Conservation (phyloP, 106 monocot genomes). For the Dendrobium nobile region DNA sequence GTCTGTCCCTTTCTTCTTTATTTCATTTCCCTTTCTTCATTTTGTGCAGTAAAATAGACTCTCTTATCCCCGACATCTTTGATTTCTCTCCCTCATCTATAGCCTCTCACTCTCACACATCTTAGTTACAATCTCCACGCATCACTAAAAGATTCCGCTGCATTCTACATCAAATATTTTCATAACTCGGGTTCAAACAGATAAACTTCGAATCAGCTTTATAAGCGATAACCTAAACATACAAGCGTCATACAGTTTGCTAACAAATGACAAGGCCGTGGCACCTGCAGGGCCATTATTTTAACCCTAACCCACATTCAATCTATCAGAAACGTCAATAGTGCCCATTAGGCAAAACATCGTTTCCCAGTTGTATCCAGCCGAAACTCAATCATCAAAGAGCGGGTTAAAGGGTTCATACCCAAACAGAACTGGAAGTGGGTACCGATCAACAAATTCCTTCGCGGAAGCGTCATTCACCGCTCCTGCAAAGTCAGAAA, state of each 20-base stretch:
- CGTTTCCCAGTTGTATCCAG: neutral
- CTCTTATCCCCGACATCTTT: too few species aligned
- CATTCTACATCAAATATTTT: too few species aligned
- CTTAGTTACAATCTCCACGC: too few species aligned
- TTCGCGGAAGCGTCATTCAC: conserved; percentile 49
- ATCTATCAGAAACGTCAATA: neutral
- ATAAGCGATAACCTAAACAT: neutral
- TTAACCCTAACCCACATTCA: neutral
- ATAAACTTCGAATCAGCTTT: neutral
- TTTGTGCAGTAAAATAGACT: too few species aligned
- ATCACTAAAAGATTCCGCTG: too few species aligned
- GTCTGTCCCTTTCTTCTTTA: too few species aligned
- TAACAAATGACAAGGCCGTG: neutral
- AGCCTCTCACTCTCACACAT: too few species aligned
- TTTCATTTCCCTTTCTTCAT: too few species aligned
- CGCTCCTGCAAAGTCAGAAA: neutral
- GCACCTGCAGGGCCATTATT: too few species aligned
- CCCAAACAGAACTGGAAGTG: conserved; percentile 63
- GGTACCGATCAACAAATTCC: conserved; percentile 82
- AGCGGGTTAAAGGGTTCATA: neutral
- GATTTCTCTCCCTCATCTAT: too few species aligned
- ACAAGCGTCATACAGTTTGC: neutral
- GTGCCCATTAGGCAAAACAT: neutral
- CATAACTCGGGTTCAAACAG: too few species aligned
- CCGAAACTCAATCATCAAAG: neutral